These are phyloP conservation scores for Sonneratia alba DNA, from an alignment of 345 rosid genomes.

Conservation along the genomic window DNA sequence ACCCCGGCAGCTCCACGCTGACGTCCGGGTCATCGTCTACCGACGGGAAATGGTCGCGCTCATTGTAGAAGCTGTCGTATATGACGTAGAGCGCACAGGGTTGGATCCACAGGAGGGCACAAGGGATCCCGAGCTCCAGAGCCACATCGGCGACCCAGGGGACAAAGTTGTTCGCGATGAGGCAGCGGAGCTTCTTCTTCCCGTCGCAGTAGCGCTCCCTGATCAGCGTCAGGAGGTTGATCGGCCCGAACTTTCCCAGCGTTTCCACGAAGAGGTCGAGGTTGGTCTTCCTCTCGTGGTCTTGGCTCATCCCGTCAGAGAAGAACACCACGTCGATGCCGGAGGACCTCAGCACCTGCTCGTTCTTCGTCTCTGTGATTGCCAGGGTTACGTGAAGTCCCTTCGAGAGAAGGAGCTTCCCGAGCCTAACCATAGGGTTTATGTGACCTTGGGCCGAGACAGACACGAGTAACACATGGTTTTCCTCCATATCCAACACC, in stretches of 20 bases:
- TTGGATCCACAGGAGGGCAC: conserved; percentile 52
- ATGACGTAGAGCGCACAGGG: conserved; percentile 32
- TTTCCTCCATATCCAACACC: neutral
- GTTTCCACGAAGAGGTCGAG: conserved; percentile 29
- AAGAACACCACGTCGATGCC: conserved; percentile 21
- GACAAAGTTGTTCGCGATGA: conserved; percentile 36
- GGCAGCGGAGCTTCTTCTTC: conserved; percentile 31
- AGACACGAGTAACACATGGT: conserved; percentile 24
- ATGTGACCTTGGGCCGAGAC: conserved; percentile 30
- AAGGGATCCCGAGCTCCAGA: conserved; percentile 21
- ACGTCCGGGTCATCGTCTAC: conserved; percentile 14
- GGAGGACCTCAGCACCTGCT: conserved; percentile 16
- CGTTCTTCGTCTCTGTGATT: conserved; percentile 16
- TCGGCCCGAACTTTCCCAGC: conserved; percentile 23
- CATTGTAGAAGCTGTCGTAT: conserved; percentile 32
- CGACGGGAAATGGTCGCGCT: conserved; percentile 22
- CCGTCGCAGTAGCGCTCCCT: conserved; percentile 15
- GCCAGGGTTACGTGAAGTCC: conserved; percentile 29
- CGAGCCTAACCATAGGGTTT: conserved; percentile 31
- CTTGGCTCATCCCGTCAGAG: conserved; percentile 10
- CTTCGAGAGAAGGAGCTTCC: conserved; percentile 20
- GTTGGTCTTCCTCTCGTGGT: conserved; percentile 25
- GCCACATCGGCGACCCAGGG: conserved; percentile 46
- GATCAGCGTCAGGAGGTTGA: conserved; percentile 25
- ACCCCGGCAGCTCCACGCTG: conserved; percentile 26